These are phyloP conservation scores for Schizochytrium sp. DNA, from an alignment of 108 stramenopile species.

Conservation along the genomic window DNA sequence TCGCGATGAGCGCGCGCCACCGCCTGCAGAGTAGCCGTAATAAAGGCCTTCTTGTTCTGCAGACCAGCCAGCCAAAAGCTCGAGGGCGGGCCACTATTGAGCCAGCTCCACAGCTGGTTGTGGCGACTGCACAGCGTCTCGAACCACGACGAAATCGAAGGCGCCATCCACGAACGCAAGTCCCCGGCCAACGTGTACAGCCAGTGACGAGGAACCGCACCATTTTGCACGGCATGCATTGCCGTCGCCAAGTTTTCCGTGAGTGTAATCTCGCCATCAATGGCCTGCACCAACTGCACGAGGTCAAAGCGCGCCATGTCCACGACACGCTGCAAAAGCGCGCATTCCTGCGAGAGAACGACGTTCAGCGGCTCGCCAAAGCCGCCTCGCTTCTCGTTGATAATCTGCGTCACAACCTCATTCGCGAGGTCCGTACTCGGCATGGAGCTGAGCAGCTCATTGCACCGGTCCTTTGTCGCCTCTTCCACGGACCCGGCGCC, in stretches of 20 bases:
- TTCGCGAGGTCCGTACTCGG: slow-evolving; percentile 66
- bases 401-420: slow-evolving; percentile 45
- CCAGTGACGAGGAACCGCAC: slow-evolving; percentile 65
- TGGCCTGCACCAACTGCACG: slow-evolving; percentile 67
- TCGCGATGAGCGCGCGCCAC: slow-evolving; percentile 68
- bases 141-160: slow-evolving; percentile 75
- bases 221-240: slow-evolving; percentile 65
- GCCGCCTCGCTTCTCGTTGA: slow-evolving; percentile 42
- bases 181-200: slow-evolving; percentile 75
- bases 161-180: slow-evolving; percentile 74
- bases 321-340: slow-evolving; percentile 67
- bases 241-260: slow-evolving; percentile 68
- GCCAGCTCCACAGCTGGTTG: slow-evolving; percentile 68
- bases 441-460: slow-evolving; percentile 59
- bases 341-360: slow-evolving; percentile 78
- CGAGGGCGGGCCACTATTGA: slow-evolving; percentile 57
- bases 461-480: slow-evolving; percentile 61
- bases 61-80: slow-evolving; percentile 77
- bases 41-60: slow-evolving; percentile 73
- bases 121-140: slow-evolving; percentile 64
- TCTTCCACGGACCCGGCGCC: slow-evolving; percentile 64
- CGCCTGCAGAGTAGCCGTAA: slow-evolving; percentile 84
- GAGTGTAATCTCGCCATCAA: slow-evolving; percentile 81
- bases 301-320: slow-evolving; percentile 66
- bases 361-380: slow-evolving; percentile 71